Evolutionary conservation across 1,284 basidiomycete genomes (phyloP).

Genomic region (Ustilago sp.): DNA sequence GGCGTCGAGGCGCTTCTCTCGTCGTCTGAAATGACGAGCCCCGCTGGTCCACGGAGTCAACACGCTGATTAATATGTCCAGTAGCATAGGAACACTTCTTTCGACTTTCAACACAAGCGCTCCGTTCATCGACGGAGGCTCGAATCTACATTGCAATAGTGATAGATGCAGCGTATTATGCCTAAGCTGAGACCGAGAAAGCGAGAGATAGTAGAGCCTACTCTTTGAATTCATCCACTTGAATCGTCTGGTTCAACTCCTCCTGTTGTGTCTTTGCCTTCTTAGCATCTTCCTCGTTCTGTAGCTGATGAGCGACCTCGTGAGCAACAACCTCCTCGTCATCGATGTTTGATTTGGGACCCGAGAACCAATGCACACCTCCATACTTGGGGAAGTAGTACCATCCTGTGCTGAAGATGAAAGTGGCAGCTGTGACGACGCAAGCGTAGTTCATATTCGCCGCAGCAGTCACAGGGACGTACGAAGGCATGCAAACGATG

Average conservation of each 20-base stretch:
- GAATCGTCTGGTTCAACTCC: slow-evolving; percentile 24
- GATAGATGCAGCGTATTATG: background rate
- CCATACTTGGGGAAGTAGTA: slow-evolving; percentile 53
- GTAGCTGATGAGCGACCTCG: slow-evolving; percentile 22
- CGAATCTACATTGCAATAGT: background rate
- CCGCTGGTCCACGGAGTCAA: background rate
- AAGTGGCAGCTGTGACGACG: slow-evolving; percentile 47
- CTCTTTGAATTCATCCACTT: slow-evolving; percentile 37
- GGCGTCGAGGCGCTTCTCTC: too few species aligned
- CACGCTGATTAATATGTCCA: background rate
- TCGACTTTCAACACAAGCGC: too few species aligned
- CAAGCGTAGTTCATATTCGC: slow-evolving; percentile 55
- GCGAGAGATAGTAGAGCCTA: slow-evolving; percentile 1
- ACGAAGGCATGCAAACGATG: slow-evolving; percentile 49
- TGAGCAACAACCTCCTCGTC: slow-evolving; percentile 37
- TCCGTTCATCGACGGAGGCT: too few species aligned
- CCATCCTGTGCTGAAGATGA: slow-evolving; percentile 43
- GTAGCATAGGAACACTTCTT: too few species aligned
- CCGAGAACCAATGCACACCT: slow-evolving; percentile 48
- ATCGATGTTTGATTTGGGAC: slow-evolving; percentile 48
- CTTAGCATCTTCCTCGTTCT: slow-evolving; percentile 27
- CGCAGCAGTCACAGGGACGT: slow-evolving; percentile 39
- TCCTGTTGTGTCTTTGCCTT: slow-evolving; percentile 36
- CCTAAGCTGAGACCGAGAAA: background rate
- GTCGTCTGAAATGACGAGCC: too few species aligned